Evolutionary conservation across 208 protist genomes (phyloP).

Genomic region (Lotmaria passim): DNA sequence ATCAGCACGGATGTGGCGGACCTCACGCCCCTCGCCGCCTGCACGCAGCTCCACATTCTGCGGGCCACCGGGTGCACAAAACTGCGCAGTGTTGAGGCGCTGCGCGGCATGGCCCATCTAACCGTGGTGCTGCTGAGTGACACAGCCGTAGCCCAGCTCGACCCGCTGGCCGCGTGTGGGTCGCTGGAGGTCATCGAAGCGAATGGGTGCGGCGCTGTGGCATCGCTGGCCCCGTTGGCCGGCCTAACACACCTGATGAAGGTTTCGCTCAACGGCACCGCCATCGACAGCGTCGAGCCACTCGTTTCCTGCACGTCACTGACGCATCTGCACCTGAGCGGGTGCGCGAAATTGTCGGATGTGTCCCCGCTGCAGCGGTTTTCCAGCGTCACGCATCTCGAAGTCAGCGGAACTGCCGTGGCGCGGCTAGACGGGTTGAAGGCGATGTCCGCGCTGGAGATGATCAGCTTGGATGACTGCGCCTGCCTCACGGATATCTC

Average conservation of each 20-base stretch:
- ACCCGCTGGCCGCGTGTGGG: constrained; percentile 1
- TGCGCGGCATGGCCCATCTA: background rate
- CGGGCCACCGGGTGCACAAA: background rate
- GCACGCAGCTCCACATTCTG: background rate
- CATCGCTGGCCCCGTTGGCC: background rate
- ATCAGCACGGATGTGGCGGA: constrained; percentile 1
- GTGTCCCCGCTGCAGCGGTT: constrained; percentile 14
- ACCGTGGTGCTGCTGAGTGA: constrained; percentile 3
- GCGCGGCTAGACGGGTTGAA: constrained; percentile 3
- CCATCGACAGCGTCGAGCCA: background rate
- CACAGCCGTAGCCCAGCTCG: background rate
- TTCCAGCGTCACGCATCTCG: background rate
- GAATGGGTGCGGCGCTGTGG: background rate
- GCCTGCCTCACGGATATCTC: constrained; percentile 3
- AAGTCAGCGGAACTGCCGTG: constrained; percentile 1
- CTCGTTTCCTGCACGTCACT: constrained; percentile 3
- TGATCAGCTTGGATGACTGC: constrained; percentile 14
- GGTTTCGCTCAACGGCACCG: background rate
- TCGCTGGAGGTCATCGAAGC: background rate
- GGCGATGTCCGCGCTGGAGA: constrained; percentile 6
- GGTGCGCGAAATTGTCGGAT: constrained; percentile 20
- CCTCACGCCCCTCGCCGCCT: constrained; percentile 7
- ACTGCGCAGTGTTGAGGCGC: background rate
- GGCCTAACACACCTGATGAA: background rate
- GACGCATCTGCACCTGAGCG: constrained; percentile 13